These are phyloP conservation scores for Candida taoyuanica DNA, from an alignment of 805 yeast species.

Conservation along the genomic window DNA sequence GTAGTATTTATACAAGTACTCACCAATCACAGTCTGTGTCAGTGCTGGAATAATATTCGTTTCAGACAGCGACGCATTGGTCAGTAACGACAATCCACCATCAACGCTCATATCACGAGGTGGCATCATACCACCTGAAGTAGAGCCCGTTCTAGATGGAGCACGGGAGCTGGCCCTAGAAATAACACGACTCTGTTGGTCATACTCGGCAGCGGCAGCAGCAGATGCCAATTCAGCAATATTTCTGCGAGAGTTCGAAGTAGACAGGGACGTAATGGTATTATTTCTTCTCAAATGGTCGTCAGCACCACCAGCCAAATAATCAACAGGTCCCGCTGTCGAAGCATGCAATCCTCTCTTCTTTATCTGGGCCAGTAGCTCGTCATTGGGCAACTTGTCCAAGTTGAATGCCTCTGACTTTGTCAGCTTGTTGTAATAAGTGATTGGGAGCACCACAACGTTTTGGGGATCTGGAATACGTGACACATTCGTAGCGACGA, in stretches of 20 bases:
- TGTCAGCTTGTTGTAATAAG: constrained; percentile 56
- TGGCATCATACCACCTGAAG: constrained; percentile 12
- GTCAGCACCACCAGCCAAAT: background rate
- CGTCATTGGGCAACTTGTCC: constrained; percentile 42
- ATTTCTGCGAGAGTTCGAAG: constrained; percentile 23
- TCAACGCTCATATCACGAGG: constrained; percentile 27
- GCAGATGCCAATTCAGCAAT: constrained; percentile 28
- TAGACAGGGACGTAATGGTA: constrained; percentile 22
- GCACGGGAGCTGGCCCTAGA: constrained; percentile 18
- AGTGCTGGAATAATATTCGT: constrained; percentile 77
- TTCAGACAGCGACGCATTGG: constrained; percentile 61
- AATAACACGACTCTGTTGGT: constrained; percentile 16
- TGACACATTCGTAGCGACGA: constrained; percentile 58
- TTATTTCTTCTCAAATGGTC: constrained; percentile 16
- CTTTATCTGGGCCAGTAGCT: constrained; percentile 40
- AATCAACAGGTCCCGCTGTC: constrained; percentile 10
- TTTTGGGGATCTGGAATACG: constrained; percentile 49
- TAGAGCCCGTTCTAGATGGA: constrained; percentile 17
- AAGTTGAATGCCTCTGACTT: constrained; percentile 40
- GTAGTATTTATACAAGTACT: constrained; percentile 79
- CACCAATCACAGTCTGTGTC: constrained; percentile 93
- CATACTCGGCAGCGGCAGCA: constrained; percentile 28
- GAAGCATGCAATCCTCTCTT: constrained; percentile 43
- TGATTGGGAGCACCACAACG: constrained; percentile 59
- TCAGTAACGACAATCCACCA: constrained; percentile 38